Evolutionary conservation across 768 basidiomycete genomes (phyloP).

Genomic region (Boletus pseudo-olivaceus): DNA sequence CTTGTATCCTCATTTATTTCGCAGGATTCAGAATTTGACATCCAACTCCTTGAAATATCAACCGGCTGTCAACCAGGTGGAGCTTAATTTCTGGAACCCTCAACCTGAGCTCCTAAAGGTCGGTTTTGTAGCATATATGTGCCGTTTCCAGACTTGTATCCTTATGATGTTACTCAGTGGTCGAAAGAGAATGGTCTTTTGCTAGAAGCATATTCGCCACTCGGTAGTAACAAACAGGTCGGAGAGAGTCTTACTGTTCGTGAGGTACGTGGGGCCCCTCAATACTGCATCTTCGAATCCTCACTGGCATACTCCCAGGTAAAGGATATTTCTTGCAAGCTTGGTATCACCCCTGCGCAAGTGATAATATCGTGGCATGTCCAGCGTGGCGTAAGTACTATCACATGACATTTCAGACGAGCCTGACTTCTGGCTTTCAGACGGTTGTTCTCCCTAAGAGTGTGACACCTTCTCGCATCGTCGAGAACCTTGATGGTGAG

Average conservation of each 20-base stretch:
- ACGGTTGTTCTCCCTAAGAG: slow-evolving; percentile 76
- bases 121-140: not conserved
- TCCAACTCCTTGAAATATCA: slow-evolving; percentile 56
- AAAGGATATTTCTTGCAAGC: slow-evolving; percentile 53
- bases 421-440: slow-evolving; percentile 30
- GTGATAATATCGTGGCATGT: slow-evolving; percentile 75
- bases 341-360: slow-evolving; percentile 72
- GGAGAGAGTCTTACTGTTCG: slow-evolving; percentile 55
- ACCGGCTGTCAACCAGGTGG: slow-evolving; percentile 76
- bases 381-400: slow-evolving; percentile 60
- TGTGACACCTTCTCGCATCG: slow-evolving; percentile 62
- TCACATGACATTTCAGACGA: not conserved
- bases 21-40: slow-evolving; percentile 57
- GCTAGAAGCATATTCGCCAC: slow-evolving; percentile 74
- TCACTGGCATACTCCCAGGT: slow-evolving; percentile 33
- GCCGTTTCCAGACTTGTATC: not conserved
- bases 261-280: slow-evolving; percentile 34
- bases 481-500: slow-evolving; percentile 66
- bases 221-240: slow-evolving; percentile 61
- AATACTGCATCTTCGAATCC: not conserved
- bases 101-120: slow-evolving; percentile 74
- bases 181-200: slow-evolving; percentile 60
- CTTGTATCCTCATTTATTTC: not conserved
- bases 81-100: slow-evolving; percentile 73
- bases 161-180: slow-evolving; percentile 45